Percentiles rank a stretch among this genome's conserved stretches.
These are phyloP conservation scores for Phytopythium delawarense DNA, from an alignment of 352 stramenopile species.

Conservation along the genomic window DNA sequence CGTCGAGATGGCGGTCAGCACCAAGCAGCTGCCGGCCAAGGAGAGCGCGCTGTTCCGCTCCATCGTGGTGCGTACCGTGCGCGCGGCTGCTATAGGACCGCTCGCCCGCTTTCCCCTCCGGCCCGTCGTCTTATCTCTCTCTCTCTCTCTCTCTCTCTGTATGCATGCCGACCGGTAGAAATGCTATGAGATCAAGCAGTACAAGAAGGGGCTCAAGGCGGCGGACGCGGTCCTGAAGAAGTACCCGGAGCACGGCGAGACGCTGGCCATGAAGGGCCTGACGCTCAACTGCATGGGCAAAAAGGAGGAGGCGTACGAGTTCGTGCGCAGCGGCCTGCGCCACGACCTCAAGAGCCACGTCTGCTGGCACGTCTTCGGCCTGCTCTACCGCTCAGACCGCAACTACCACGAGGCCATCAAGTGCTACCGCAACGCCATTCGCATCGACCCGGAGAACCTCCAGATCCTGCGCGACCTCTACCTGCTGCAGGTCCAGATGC, in stretches of 20 bases:
- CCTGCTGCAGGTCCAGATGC: constrained; percentile 93
- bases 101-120: neutral
- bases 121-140: neutral
- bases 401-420: constrained; percentile 98
- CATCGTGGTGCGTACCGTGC: constrained; percentile 77
- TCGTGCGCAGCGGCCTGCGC: constrained; percentile 93
- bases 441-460: constrained; percentile 95
- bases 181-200: constrained; percentile 98
- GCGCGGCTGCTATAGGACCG: neutral
- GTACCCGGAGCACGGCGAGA: constrained; percentile 96
- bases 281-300: constrained; percentile 93
- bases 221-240: constrained; percentile 96
- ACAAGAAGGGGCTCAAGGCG: constrained; percentile 98
- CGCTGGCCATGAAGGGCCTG: constrained; percentile 97
- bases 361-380: constrained; percentile 98
- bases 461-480: constrained; percentile 97
- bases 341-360: constrained; percentile 94
- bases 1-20: constrained; percentile 35
- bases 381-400: constrained; percentile 95
- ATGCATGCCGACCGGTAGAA: too few relatives aligned
- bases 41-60: constrained; percentile 95
- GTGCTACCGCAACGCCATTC: constrained; percentile 97
- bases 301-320: constrained; percentile 95
- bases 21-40: constrained; percentile 88
- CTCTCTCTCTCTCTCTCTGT: neutral